Base-by-base conservation (phyloP, 2,329 filamentous ascomycete genomes). In the Scolecobasidium constrictum region DNA sequence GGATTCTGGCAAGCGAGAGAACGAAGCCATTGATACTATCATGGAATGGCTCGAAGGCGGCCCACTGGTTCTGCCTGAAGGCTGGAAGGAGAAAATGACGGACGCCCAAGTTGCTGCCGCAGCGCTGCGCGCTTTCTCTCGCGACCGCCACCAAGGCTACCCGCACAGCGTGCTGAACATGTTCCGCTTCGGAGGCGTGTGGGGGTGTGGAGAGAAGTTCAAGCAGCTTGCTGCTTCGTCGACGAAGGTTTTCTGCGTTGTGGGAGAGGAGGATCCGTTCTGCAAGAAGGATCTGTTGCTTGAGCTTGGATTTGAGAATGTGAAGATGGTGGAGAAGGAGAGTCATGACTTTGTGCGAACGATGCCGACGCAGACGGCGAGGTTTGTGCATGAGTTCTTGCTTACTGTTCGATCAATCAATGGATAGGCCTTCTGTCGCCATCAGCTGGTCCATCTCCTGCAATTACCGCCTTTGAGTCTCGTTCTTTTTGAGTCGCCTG, bases 51-150 rank as follows among this genome's bases (percentile, higher is more conserved):
- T 73, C 0, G 68, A 72, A 41, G 70, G 66, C 0, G 66, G 64
- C 0, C 48, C 58, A 2, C 47, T 70, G 4, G 47, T 60, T 1
- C 64, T 70, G 1, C 66, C 65, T 0, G 34, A 20, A 0, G 65
- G 68, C 37, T 74, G 71, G 69, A 50, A 60, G 47, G 56, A 68
- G 35, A 59, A 60, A 15, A 60, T 69, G 4, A 44, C 18, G 0
- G 49, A 47, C 1, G 67, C 68, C 0, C 62, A 71, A 33, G 52
- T 74, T 0, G 69, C 73, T 1, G 64, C 68, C 0, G 59, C 67
- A 45, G 68, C 68, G 0, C 50, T 75, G 2, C 53, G 59, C n/a
- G 60, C 62, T 0, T 75, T 72, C 72, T 58, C 73, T 50, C 58
- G 64, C 51, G 52, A 48, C 7, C 50, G 67, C 5, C 71, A 75